Evolutionary conservation across 2,329 filamentous ascomycete genomes (phyloP).

Genomic region (Ophiocordyceps robertsii): DNA sequence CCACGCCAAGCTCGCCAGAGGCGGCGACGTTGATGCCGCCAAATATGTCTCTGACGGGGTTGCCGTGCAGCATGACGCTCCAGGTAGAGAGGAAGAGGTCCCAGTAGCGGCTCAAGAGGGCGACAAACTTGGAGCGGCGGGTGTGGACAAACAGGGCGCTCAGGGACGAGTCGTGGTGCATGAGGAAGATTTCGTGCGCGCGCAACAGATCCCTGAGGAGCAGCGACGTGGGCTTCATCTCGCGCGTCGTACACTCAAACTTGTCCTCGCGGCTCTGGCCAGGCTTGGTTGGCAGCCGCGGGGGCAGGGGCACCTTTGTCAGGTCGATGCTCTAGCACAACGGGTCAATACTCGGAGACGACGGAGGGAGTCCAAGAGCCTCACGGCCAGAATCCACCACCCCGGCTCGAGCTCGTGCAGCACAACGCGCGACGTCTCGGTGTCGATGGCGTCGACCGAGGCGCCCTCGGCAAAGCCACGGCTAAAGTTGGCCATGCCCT

Average conservation of each 20-base stretch:
- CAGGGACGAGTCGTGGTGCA: slow-evolving; percentile 74
- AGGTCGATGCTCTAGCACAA: slow-evolving; percentile 49
- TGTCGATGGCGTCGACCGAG: slow-evolving; percentile 75
- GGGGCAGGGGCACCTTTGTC: slow-evolving; percentile 55
- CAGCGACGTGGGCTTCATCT: slow-evolving; percentile 71
- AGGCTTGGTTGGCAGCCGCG: slow-evolving; percentile 29
- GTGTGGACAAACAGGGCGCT: slow-evolving; percentile 52
- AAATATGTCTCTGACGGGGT: slow-evolving; percentile 68
- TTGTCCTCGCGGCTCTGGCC: slow-evolving; percentile 25
- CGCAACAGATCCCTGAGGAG: slow-evolving; percentile 69
- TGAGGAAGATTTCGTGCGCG: slow-evolving; percentile 70
- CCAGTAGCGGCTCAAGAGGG: slow-evolving; percentile 71
- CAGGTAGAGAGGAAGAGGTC: slow-evolving; percentile 55
- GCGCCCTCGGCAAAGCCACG: slow-evolving; percentile 71
- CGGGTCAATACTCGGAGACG: too few species aligned
- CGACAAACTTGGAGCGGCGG: slow-evolving; percentile 55
- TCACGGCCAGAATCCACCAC: slow-evolving; percentile 91
- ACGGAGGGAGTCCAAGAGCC: slow-evolving; percentile 17
- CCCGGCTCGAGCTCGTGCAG: slow-evolving; percentile 76
- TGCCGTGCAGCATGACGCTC: slow-evolving; percentile 84
- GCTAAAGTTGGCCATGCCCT: slow-evolving; percentile 91
- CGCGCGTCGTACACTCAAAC: slow-evolving; percentile 76
- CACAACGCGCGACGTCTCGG: slow-evolving; percentile 74
- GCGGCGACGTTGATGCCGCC: slow-evolving; percentile 78
- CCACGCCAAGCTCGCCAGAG: slow-evolving; percentile 82